Evolutionary conservation across 2,329 filamentous ascomycete species (phyloP).

Genomic region (Myriosclerotinia scirpicola): DNA sequence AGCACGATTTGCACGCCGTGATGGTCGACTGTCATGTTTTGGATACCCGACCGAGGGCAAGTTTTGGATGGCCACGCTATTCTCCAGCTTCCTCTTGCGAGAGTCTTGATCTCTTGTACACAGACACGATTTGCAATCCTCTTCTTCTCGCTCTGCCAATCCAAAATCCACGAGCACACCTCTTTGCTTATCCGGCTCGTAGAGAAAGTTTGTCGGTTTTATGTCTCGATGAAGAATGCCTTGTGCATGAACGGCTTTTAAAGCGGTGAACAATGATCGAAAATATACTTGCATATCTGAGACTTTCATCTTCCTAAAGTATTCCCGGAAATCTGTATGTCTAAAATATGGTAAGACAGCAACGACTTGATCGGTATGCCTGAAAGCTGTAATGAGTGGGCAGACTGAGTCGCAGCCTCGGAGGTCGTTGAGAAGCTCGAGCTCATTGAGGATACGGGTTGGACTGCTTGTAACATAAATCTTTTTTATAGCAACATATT

Average conservation of each 20-base stretch:
- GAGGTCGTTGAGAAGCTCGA: conserved; percentile 88
- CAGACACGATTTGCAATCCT: conserved; percentile 76
- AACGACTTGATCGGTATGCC: conserved; percentile 89
- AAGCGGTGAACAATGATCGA: conserved; percentile 79
- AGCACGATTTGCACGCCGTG: conserved; percentile 87
- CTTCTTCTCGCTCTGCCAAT: conserved; percentile 81
- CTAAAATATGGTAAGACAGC: conserved; percentile 94
- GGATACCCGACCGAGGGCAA: conserved; percentile 69
- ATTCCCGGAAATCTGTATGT: conserved; percentile 90
- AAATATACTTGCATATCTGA: conserved; percentile 89
- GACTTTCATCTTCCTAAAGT: conserved; percentile 88
- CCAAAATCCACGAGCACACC: conserved; percentile 98
- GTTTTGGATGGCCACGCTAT: conserved; percentile 57
- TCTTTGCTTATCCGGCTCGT: conserved; percentile 75
- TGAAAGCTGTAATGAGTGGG: conserved; percentile 95
- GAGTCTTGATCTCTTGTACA: conserved; percentile 56
- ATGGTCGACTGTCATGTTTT: conserved; percentile 84
- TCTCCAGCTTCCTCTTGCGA: conserved; percentile 60
- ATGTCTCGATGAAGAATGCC: conserved; percentile 92
- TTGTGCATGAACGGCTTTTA: conserved; percentile 78
- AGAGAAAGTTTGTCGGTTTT: conserved; percentile 96
- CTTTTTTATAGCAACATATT: conserved; percentile 97
- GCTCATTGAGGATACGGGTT: conserved; percentile 89
- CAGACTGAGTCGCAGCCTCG: conserved; percentile 82
- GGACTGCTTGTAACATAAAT: conserved; percentile 98